These are phyloP conservation scores for Paramyrothecium sp. DNA, from an alignment of 2,329 filamentous ascomycete species.

Conservation along the genomic window DNA sequence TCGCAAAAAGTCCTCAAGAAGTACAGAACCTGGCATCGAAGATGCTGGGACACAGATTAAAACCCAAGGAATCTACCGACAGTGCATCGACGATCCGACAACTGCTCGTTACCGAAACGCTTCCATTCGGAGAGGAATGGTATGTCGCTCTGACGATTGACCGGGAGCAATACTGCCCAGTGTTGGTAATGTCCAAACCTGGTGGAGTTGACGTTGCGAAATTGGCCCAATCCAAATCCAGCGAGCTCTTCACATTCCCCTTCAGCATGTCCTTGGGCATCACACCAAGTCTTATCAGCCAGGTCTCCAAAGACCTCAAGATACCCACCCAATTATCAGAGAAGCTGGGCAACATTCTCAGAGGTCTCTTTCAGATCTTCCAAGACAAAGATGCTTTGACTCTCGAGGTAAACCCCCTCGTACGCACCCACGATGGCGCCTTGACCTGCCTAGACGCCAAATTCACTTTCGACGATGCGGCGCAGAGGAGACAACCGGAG, in stretches of 20 bases:
- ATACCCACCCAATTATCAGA: not conserved
- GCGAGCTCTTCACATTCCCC: slow-evolving; percentile 12
- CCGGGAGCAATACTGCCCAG: slow-evolving; percentile 35
- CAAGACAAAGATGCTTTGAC: slow-evolving; percentile 43
- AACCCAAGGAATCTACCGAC: slow-evolving; percentile 1
- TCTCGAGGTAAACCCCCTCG: slow-evolving; percentile 40
- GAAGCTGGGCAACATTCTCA: slow-evolving; percentile 18
- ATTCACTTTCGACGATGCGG: slow-evolving; percentile 48
- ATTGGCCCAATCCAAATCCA: slow-evolving; percentile 6
- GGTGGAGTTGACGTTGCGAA: slow-evolving; percentile 13
- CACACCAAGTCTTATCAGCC: slow-evolving; percentile 14
- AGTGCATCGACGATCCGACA: slow-evolving; percentile 19
- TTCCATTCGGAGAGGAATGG: slow-evolving; percentile 30
- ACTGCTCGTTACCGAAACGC: slow-evolving; percentile 33
- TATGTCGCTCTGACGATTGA: slow-evolving; percentile 42
- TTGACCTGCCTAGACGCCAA: slow-evolving; percentile 34
- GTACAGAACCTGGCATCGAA: slow-evolving; percentile 14
- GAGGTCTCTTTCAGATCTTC: slow-evolving; percentile 35
- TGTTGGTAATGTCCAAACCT: slow-evolving; percentile 27
- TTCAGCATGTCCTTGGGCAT: slow-evolving; percentile 26
- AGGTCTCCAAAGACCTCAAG: slow-evolving; percentile 8
- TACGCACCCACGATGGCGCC: slow-evolving; percentile 18
- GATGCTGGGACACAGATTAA: slow-evolving; percentile 13
- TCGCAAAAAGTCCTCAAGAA: slow-evolving; percentile 10
- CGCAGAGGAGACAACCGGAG: slow-evolving; percentile 35